Evolutionary conservation across 1,139 yeast species (phyloP), one percentile per base, ranked within the genome.

Genomic region (Meyerozyma athensensis): DNA sequence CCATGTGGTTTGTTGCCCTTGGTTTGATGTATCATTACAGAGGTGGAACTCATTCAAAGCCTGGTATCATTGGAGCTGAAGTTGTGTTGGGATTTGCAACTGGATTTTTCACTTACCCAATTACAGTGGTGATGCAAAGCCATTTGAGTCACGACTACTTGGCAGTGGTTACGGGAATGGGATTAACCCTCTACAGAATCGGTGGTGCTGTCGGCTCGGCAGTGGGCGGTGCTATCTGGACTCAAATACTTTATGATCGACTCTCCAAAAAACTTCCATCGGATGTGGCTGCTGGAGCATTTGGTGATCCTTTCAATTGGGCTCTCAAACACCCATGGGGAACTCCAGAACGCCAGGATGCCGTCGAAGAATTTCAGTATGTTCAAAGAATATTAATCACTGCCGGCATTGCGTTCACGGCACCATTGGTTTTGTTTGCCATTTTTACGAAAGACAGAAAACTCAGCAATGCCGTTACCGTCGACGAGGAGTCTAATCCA

Each of bases 201-300:
- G 72, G 71, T 31, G 51, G 56, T 26, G 68, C 69, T 7, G 52
- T 61, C 35, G 69, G 68, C 12, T 45, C 58, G 17, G 53, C 68
- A 17, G 56, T 65, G 30, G 58, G 68, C 6, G 70, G 68, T 39
- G 71, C 70, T 16, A 53, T 65, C 19, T 65, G 72, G 72, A 52
- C 67, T 17, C 64, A 61, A 41, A 45, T 45, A 6, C 52, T 63
- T 44, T 56, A 50, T 36, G 22, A 37, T 10, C 44, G 48, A 23
- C 46, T 54, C 32, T 40, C 44, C 14, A 39, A 46, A 18, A 42
- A 56, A 23, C 43, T 61, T 22, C 26, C 12, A 13, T 13, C 26
- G 13, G 26, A 22, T n/a, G 26, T 22, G 5, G 26, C 26, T 5
- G 10, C 26, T 5, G 26, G 13, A 13, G 26, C 26, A 22, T 22